Conservation (phyloP, 208 protist genomes). For the Angomonas deanei region DNA sequence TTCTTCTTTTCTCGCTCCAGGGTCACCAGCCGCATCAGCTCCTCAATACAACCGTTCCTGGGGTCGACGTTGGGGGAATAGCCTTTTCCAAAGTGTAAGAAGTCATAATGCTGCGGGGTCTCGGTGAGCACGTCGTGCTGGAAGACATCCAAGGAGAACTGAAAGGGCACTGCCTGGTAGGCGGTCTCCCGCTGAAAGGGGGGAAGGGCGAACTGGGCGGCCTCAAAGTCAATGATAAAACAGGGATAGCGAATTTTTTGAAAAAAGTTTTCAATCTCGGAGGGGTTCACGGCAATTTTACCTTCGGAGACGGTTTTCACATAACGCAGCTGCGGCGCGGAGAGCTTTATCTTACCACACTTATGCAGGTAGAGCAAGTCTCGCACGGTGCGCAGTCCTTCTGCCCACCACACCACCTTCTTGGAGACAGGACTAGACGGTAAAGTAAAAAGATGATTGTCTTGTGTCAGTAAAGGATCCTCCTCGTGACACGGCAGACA, state of each 20-base stretch:
- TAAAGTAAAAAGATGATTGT: conserved; percentile 88
- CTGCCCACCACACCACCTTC: conserved; percentile 75
- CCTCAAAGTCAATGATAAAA: conserved; percentile 90
- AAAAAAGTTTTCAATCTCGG: conserved; percentile 79
- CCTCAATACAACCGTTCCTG: conserved; percentile 46
- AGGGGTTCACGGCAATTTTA: conserved; percentile 59
- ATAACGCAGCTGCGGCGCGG: conserved; percentile 77
- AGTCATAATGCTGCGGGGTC: conserved; percentile 86
- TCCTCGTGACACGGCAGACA: conserved; percentile 74
- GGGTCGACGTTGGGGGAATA: conserved; percentile 84
- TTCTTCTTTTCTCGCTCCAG: conserved; percentile 72
- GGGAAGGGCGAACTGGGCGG: conserved; percentile 81
- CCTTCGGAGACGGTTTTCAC: conserved; percentile 58
- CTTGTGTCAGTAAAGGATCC: conserved; percentile 37
- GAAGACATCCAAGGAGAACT: conserved; percentile 89
- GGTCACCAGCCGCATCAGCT: conserved; percentile 75
- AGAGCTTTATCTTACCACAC: conserved; percentile 56
- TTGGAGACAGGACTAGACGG: conserved; percentile 60
- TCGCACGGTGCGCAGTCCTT: conserved; percentile 64
- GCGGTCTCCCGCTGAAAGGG: conserved; percentile 72
- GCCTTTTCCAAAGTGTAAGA: conserved; percentile 81
- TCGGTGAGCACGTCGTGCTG: conserved; percentile 81
- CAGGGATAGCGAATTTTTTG: conserved; percentile 64
- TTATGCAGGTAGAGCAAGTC: conserved; percentile 67
- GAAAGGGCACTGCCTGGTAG: conserved; percentile 83